Evolutionary conservation across 2,329 filamentous ascomycete genomes (phyloP), one percentile per base, ranked within the genome.

Genomic region (Fusarium sulawesiense): DNA sequence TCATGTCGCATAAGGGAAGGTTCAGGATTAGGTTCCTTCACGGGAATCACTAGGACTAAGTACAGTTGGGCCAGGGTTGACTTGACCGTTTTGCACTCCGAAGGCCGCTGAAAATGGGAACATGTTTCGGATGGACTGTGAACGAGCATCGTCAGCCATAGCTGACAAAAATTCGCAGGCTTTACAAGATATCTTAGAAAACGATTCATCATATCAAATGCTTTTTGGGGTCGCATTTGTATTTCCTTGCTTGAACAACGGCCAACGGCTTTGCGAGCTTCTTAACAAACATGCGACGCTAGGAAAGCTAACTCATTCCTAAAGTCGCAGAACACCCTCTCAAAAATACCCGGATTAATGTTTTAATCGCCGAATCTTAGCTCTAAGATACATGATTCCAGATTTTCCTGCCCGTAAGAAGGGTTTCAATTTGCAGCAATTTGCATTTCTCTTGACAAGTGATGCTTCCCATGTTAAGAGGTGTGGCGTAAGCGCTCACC

Each of bases 1-100:
- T 58, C 23, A 67, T 64, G 65, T 72, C 70, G 11, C 66, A 70
- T 10, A 68, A 47, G 25, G 70, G 70, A 27, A 65, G 70, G 21
- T 41, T 70, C 25, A 57, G 32, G 29, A n/a, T 71, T 13, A 34
- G 21, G 8, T 71, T 70, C 37, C 34, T 68, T 12, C 47, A 45
- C 12, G 68, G 68, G 3, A 64, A 68, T 25, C 67, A 70, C 45
- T 70, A 53, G 25, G 20, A 20, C 18, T 14, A 12, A 34, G 13
- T 9, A 32, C 6, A 12, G 21, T 14, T 37, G n/a, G n/a, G 18
- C 1, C 11, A 21, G 16, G 34, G 32, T 8, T 32, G 18, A 27
- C 13, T 14, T 40, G 14, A 27, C 4, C 3, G 27, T 6, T 20
- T 27, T 20, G 7, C n/a, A 14, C 6, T 18, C 7, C 13, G 49